These are phyloP conservation scores for Endoconidiophora laricicola DNA, from an alignment of 2,329 filamentous ascomycete species.

Conservation along the genomic window DNA sequence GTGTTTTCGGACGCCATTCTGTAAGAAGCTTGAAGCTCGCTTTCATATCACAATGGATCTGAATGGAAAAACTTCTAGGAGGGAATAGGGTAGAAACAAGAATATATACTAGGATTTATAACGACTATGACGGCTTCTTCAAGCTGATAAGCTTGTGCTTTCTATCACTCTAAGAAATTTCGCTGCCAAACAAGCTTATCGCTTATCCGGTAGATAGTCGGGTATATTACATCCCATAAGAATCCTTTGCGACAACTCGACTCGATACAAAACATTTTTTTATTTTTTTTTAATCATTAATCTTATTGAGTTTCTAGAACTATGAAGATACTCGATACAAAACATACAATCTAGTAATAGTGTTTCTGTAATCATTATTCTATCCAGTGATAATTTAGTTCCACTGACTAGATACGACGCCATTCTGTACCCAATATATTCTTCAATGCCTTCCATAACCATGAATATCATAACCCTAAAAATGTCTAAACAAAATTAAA, in stretches of 20 bases:
- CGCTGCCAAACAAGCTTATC: background rate
- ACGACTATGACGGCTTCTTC: no score
- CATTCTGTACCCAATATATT: background rate
- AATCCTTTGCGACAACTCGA: slow-evolving; percentile 3
- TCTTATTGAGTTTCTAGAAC: no score
- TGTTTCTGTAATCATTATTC: background rate
- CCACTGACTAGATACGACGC: background rate
- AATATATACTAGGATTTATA: no score
- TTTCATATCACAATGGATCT: slow-evolving; percentile 5
- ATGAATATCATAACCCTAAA: background rate
- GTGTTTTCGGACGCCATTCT: slow-evolving; percentile 12
- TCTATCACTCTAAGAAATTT: slow-evolving; percentile 5
- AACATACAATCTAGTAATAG: no score
- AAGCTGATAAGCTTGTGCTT: background rate
- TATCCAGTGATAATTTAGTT: background rate
- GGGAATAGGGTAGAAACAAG: background rate
- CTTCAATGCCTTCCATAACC: background rate
- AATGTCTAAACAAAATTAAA: slow-evolving; percentile 21
- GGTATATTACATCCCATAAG: background rate
- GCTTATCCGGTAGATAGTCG: slow-evolving; percentile 2
- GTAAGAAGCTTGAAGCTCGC: background rate
- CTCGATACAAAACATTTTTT: background rate
- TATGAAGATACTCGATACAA: background rate
- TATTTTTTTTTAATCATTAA: no score
- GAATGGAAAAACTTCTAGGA: background rate